Base-by-base conservation (phyloP, 139 green algal species). In the Haematococcus lacustris region DNA sequence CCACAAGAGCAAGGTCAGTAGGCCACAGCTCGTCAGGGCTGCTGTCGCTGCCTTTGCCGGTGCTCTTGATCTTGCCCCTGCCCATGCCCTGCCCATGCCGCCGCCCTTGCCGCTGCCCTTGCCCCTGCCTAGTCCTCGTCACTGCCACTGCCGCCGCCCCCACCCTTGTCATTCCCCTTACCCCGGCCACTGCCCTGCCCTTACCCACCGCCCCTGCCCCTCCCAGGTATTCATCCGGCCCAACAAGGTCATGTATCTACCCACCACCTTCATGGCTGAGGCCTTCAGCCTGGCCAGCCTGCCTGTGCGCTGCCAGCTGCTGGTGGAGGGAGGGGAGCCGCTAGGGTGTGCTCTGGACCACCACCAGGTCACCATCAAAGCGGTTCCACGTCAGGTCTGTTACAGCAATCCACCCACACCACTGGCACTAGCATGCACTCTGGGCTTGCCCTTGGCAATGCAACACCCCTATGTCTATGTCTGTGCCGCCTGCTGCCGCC, bases 231-330 rank as follows among this genome's bases (percentile, higher is more conserved):
- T 63, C 62, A 77, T 77, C 64, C 71, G 71, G 2, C 71, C 71
- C n/a, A 76, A 76, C 71, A 76, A 76, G 61, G 71, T 81, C 32
- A 73, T 83, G 1, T 83, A 83, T 70, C 65, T 83, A 43, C 78
- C 78, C 34, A 83, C 78, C 35, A 80, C 78, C 32, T 83, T 83
- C 67, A 75, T 83, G 65, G 78, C 80, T 70, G 73, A 80, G 70
- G 67, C 76, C 62, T 83, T 80, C 28, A 57, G 80, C 13, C 51
- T 73, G 26, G 35, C 64, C 2, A 28, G 23, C n/a, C 59, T 83
- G 65, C 78, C 78, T 32, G 28, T 80, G 53, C 74, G 77, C 43
- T 83, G 78, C 70, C 41, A 76, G 47, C 51, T 83, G 70, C 38
- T 69, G 17, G 78, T 80, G 38, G 78, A 83, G 65, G 74, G 73